Percentiles rank a stretch among this genome's conserved stretches.
Conservation (phyloP, 106 monocot species). For the Alisma plantagoaquatica region DNA sequence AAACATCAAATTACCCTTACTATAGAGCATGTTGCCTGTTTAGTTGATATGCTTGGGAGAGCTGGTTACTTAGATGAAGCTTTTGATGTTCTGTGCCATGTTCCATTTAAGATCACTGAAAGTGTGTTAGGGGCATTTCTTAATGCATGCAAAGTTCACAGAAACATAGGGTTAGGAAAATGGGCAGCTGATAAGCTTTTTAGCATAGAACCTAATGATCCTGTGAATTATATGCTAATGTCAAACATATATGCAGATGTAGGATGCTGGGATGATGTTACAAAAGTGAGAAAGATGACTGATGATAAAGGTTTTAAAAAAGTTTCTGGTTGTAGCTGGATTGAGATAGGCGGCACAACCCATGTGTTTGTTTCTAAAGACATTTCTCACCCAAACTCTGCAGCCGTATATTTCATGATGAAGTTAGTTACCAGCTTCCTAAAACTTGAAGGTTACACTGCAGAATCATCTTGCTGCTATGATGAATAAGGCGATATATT, state of each 20-base stretch:
- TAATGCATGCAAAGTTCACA: slow-evolving; percentile 43
- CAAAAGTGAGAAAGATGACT: slow-evolving; percentile 32
- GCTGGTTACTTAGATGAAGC: slow-evolving; percentile 37
- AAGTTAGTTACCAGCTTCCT: not conserved
- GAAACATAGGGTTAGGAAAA: slow-evolving; percentile 26
- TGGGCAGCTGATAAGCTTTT: slow-evolving; percentile 40
- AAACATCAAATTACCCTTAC: slow-evolving; percentile 31
- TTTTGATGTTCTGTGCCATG: slow-evolving; percentile 19
- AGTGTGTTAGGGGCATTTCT: slow-evolving; percentile 47
- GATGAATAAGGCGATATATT: no score
- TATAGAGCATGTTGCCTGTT: slow-evolving; percentile 41
- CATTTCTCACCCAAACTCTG: slow-evolving; percentile 15
- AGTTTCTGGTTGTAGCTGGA: slow-evolving; percentile 44
- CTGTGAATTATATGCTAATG: slow-evolving; percentile 32
- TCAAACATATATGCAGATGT: slow-evolving; percentile 26
- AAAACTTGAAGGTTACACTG: not conserved
- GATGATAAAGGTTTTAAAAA: slow-evolving; percentile 10
- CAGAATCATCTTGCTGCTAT: no score
- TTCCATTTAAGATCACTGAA: slow-evolving; percentile 20
- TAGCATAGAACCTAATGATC: slow-evolving; percentile 18
- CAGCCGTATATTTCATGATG: slow-evolving; percentile 15
- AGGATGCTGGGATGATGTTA: slow-evolving; percentile 29
- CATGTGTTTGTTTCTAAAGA: slow-evolving; percentile 33
- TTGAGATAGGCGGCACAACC: slow-evolving; percentile 16
- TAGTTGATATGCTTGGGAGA: slow-evolving; percentile 60